A percentile compares a stretch with the other conserved stretches of the same genome.
Evolutionary conservation across 192 early-diverging fungal genomes (phyloP).

Genomic region (Linnemannia schmuckeri): DNA sequence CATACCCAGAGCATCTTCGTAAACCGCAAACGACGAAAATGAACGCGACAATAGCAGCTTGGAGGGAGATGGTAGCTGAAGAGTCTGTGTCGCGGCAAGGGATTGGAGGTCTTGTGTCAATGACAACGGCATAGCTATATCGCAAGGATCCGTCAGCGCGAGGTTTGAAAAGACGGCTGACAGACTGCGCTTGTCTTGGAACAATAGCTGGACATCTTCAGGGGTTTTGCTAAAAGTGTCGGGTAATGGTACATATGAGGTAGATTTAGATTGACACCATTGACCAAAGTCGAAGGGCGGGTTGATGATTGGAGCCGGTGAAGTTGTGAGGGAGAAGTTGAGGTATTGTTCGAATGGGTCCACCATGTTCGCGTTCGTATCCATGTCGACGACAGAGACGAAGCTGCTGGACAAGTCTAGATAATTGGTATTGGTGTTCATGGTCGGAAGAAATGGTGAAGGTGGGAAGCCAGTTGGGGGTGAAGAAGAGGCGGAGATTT

Average conservation of each 20-base stretch:
- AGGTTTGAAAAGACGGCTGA: background rate
- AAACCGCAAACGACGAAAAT: background rate
- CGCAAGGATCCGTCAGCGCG: background rate
- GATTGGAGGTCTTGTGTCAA: background rate
- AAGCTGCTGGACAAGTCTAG: background rate
- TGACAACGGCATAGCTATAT: background rate
- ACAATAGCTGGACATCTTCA: background rate
- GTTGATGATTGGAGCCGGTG: background rate
- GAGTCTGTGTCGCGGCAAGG: background rate
- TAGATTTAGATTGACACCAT: background rate
- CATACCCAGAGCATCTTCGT: background rate
- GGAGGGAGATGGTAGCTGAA: background rate
- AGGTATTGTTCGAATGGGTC: constrained; percentile 1
- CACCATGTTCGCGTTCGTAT: background rate
- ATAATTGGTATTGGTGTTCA: background rate
- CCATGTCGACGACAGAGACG: background rate
- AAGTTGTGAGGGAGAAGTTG: background rate
- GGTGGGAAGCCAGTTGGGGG: background rate
- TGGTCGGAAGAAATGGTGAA: background rate
- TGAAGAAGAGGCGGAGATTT: background rate
- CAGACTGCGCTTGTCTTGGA: background rate
- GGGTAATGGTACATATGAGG: too few species aligned
- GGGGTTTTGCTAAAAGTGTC: background rate
- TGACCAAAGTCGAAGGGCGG: background rate
- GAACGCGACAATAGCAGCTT: background rate